phyloP scores from a whole-genome alignment of 495 filamentous ascomycete genomes.

The Aspergillus incahuasiensis region DNA sequence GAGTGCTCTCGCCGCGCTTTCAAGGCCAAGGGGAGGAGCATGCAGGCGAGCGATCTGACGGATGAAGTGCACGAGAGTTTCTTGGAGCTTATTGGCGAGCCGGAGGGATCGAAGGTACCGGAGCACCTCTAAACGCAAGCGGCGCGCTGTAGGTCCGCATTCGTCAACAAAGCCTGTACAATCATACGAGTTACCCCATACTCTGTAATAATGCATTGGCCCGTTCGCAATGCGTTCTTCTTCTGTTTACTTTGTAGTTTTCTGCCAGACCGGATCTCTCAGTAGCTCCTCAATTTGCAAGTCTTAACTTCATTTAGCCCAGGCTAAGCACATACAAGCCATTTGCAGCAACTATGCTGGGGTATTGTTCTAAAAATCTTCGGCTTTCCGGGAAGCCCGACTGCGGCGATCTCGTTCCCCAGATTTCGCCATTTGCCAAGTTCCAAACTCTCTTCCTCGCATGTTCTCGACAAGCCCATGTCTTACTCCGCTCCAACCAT shows the following conservation, averaged over 20 bases:
- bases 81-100: constrained; percentile 64
- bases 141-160: neutral
- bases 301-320: too few species aligned
- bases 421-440: constrained; percentile 3
- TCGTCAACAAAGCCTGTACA: neutral
- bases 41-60: constrained; percentile 93
- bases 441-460: constrained; percentile 4
- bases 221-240: neutral
- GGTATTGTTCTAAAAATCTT: too few species aligned
- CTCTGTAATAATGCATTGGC: neutral
- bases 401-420: constrained; percentile 4
- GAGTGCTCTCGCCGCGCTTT: constrained; percentile 90
- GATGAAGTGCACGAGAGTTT: constrained; percentile 85
- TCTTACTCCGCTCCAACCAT: neutral
- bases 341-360: too few species aligned
- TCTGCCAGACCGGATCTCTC: too few species aligned
- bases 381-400: neutral
- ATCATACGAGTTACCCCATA: neutral
- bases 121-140: constrained; percentile 24
- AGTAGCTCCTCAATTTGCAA: too few species aligned
- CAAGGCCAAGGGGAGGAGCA: constrained; percentile 75
- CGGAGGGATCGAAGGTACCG: constrained; percentile 38
- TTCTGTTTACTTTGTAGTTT: neutral
- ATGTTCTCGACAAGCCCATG: neutral
- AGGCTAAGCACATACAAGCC: too few species aligned